Conservation (phyloP, 2,329 filamentous ascomycete species). For the Paraconiothyrium sp. region DNA sequence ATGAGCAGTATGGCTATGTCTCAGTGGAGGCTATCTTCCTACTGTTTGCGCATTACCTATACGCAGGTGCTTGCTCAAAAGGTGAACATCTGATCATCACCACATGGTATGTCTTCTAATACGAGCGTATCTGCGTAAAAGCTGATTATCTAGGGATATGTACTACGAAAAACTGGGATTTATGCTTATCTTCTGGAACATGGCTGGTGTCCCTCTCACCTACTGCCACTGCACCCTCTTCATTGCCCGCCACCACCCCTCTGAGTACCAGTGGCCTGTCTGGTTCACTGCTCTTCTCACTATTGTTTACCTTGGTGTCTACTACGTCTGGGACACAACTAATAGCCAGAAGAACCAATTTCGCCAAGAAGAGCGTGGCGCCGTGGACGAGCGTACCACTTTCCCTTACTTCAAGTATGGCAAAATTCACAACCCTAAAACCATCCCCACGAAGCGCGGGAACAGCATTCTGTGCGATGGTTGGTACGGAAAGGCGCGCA, state of each 20-base stretch:
- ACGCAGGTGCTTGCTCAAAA: conserved; percentile 91
- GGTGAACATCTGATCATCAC: conserved; percentile 90
- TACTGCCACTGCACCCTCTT: conserved; percentile 96
- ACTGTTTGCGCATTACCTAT: conserved; percentile 88
- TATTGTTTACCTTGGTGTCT: conserved; percentile 78
- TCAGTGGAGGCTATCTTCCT: conserved; percentile 86
- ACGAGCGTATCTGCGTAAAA: not conserved
- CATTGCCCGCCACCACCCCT: conserved; percentile 82
- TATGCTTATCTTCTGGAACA: conserved; percentile 98
- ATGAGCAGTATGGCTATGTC: conserved; percentile 85
- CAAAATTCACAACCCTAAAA: conserved; percentile 80
- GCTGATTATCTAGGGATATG: conserved; percentile 72
- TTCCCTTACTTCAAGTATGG: conserved; percentile 95
- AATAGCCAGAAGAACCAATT: conserved; percentile 96
- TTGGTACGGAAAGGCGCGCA: conserved; percentile 79
- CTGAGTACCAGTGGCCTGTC: conserved; percentile 79
- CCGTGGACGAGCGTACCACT: conserved; percentile 72
- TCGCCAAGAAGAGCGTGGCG: conserved; percentile 80
- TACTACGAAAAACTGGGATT: conserved; percentile 98
- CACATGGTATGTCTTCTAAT: conserved; percentile 69
- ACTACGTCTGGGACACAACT: conserved; percentile 92
- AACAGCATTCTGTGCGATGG: conserved; percentile 84
- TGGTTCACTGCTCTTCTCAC: conserved; percentile 73
- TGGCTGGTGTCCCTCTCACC: conserved; percentile 87
- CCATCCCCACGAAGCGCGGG: conserved; percentile 75